Evolutionary conservation across 164 flowering plant species (phyloP), one percentile per base, ranked within the genome.

Genomic region (Platanus orientalis): DNA sequence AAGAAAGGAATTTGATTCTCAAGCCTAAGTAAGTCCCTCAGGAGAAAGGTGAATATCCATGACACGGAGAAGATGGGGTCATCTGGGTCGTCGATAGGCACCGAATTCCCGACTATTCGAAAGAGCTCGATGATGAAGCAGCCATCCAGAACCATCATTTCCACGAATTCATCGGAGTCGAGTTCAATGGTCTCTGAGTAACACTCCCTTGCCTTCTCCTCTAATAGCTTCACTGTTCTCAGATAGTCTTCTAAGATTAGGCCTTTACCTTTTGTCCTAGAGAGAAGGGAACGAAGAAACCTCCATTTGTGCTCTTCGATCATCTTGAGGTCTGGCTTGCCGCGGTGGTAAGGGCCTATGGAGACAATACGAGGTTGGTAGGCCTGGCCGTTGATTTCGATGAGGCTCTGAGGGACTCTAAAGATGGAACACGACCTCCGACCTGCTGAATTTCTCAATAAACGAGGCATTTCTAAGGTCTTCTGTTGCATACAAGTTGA

Each of bases 291-390:
- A 6, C 72, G 72, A 0, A 81, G 66, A 57, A 69, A 83, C 4
- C 76, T 44, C 82, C 82, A 80, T 32, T 86, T 86, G 68, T 82
- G 86, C 69, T 83, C 86, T 39, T 85, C 70, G 68, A 83, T 79
- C 86, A 82, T 81, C 45, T 58, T 5, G 19, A 81, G 67, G 10
- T 69, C 61, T 0, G 69, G 62, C 13, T 68, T 29, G 50, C 75
- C 81, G 20, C 59, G 77, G 71, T 83, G 91, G 71, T 68, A 79
- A 1, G 91, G 88, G 0, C 91, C 91, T 9, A 85, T 73, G 9
- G 86, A 80, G 48, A 83, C 76, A 16, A 83, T 73, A 2, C 67
- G 69, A n/a, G 91, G 88, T 11, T 73, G 62, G 64, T 83, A 85
- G 39, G 70, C 44, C 28, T 70, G 62, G 3, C 76, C 79, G 61